These are phyloP conservation scores for Pestalotiopsis sp. DNA, from an alignment of 2,329 filamentous ascomycete species.

Conservation along the genomic window DNA sequence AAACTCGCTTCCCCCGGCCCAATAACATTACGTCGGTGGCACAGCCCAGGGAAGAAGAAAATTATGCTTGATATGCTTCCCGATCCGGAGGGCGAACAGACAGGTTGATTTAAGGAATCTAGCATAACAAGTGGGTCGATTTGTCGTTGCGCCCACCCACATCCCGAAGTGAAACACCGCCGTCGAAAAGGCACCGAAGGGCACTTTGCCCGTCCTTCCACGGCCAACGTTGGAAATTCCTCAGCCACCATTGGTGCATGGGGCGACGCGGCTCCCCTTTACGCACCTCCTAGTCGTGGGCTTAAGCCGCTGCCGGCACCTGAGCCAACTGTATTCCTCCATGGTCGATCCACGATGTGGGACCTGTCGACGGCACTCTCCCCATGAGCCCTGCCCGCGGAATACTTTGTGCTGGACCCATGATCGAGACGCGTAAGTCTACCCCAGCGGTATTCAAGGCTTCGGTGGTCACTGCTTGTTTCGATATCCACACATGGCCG, in stretches of 20 bases:
- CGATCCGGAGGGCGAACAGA: background rate
- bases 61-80: slow-evolving; percentile 8
- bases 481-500: slow-evolving; percentile 8
- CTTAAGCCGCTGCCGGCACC: background rate
- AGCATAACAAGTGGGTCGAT: slow-evolving; percentile 4
- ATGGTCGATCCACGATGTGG: background rate
- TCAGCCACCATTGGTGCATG: background rate
- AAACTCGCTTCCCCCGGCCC: background rate
- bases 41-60: background rate
- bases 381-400: background rate
- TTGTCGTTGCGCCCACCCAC: background rate
- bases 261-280: background rate
- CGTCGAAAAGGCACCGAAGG: background rate
- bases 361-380: background rate
- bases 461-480: background rate
- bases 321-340: background rate
- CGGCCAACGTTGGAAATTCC: slow-evolving; percentile 1
- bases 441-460: slow-evolving; percentile 1
- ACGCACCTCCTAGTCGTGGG: background rate
- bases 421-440: slow-evolving; percentile 11
- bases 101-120: background rate
- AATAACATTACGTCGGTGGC: background rate
- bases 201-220: background rate
- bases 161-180: slow-evolving; percentile 6
- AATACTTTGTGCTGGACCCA: background rate